Conservation (phyloP, 2,329 filamentous ascomycete genomes). For the Septoria linicola region DNA sequence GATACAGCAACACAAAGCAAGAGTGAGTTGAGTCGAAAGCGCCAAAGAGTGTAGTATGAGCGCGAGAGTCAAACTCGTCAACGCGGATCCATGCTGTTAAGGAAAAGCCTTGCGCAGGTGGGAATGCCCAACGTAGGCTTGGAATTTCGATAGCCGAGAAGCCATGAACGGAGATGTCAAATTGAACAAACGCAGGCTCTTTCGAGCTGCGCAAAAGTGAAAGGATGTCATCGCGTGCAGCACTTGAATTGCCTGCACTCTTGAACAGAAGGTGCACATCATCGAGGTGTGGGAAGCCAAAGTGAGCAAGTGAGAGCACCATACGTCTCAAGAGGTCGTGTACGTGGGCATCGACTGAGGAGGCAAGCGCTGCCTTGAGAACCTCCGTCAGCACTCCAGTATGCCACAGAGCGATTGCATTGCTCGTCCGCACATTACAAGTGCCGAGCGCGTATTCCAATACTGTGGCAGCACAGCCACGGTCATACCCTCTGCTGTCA, state of each 20-base stretch:
- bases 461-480: neutral
- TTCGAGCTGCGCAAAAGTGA: conserved; percentile 72
- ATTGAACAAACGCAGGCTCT: conserved; percentile 83
- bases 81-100: conserved; percentile 86
- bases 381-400: conserved; percentile 22
- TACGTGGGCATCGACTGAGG: neutral
- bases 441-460: neutral
- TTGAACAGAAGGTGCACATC: conserved; percentile 76
- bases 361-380: conserved; percentile 6
- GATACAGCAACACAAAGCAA: conserved; percentile 89
- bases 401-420: conserved; percentile 25
- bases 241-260: conserved; percentile 52
- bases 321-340: conserved; percentile 11
- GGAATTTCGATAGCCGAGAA: conserved; percentile 88
- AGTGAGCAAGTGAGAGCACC: conserved; percentile 62
- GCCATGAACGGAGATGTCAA: conserved; percentile 84
- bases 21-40: conserved; percentile 89
- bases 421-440: neutral
- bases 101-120: conserved; percentile 81
- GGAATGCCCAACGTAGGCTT: conserved; percentile 81
- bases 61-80: conserved; percentile 77
- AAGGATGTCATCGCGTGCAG: conserved; percentile 67
- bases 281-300: conserved; percentile 76
- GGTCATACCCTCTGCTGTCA: neutral
- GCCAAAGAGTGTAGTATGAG: conserved; percentile 93